A percentile compares a stretch with the other conserved stretches of the same genome.
Conservation (phyloP, 2,329 filamentous ascomycete genomes). For the Fusarium papillatum region DNA sequence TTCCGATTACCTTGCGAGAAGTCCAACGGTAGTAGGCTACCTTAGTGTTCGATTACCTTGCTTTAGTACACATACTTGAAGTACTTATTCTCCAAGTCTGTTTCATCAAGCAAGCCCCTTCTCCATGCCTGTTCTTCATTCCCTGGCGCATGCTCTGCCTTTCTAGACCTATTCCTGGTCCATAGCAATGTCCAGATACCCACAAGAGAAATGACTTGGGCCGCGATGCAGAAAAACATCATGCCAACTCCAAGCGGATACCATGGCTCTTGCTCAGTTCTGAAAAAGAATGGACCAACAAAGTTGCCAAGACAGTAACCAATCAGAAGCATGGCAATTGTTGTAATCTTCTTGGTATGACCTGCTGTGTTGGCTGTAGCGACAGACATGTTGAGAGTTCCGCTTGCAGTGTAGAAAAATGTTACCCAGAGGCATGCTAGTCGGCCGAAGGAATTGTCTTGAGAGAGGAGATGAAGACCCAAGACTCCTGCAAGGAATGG, state of each 20-base stretch:
- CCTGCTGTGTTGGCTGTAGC: conserved; percentile 46
- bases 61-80: conserved; percentile 32
- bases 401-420: conserved; percentile 43
- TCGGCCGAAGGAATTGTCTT: conserved; percentile 31
- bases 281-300: conserved; percentile 56
- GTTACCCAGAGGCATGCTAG: conserved; percentile 46
- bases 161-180: conserved; percentile 16
- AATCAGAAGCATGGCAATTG: conserved; percentile 60
- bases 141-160: neutral
- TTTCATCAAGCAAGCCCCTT: conserved; percentile 25
- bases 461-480: conserved; percentile 22
- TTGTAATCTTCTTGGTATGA: conserved; percentile 56
- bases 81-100: conserved; percentile 30
- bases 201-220: conserved; percentile 19
- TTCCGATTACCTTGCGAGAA: too few species aligned
- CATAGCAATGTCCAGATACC: conserved; percentile 25
- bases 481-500: conserved; percentile 31
- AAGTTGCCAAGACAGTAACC: conserved; percentile 57
- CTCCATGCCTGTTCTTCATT: conserved; percentile 20
- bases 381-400: conserved; percentile 43
- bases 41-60: too few species aligned
- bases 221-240: conserved; percentile 36
- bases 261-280: conserved; percentile 32
- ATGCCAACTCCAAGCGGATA: conserved; percentile 31
- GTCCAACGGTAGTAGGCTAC: too few species aligned